phyloP scores from a whole-genome alignment of 2,329 filamentous ascomycete species.

The Aspergillus terreus region DNA sequence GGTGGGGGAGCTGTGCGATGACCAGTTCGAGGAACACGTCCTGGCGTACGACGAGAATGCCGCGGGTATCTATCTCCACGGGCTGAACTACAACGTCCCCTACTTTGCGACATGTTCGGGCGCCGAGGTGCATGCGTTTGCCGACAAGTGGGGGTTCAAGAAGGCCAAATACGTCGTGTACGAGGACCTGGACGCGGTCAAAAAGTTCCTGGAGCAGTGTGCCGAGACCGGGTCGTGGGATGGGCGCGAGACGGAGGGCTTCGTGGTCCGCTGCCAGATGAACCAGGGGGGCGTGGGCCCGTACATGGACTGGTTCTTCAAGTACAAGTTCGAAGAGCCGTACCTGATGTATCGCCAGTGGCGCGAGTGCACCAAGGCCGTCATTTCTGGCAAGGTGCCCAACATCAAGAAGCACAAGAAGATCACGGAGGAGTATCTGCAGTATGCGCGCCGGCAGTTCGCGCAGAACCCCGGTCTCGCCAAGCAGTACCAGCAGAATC shows the following conservation, averaged over 20 bases:
- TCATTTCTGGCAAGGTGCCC: slow-evolving; percentile 72
- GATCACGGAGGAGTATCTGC: slow-evolving; percentile 87
- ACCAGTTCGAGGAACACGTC: slow-evolving; percentile 95
- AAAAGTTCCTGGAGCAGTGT: slow-evolving; percentile 74
- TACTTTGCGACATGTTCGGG: slow-evolving; percentile 85
- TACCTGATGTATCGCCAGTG: slow-evolving; percentile 99
- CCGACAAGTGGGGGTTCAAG: slow-evolving; percentile 87
- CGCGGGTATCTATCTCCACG: slow-evolving; percentile 90
- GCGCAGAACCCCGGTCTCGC: slow-evolving; percentile 63
- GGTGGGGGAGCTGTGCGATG: slow-evolving; percentile 93
- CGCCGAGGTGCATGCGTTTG: slow-evolving; percentile 79
- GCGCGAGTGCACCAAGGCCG: slow-evolving; percentile 90
- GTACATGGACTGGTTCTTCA: slow-evolving; percentile 98
- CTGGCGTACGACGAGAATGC: slow-evolving; percentile 78
- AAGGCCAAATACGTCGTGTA: slow-evolving; percentile 79
- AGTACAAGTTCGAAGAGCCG: slow-evolving; percentile 99
- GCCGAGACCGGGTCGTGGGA: slow-evolving; percentile 87
- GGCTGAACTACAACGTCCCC: slow-evolving; percentile 92
- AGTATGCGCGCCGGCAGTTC: slow-evolving; percentile 73
- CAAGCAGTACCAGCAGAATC: slow-evolving; percentile 75
- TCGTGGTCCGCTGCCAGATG: slow-evolving; percentile 86
- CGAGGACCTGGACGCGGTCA: slow-evolving; percentile 69
- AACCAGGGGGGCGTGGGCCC: slow-evolving; percentile 46
- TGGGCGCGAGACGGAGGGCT: slow-evolving; percentile 91
- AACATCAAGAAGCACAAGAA: slow-evolving; percentile 80